Percentiles rank a stretch among this genome's conserved stretches.
Conservation (phyloP, 108 stramenopile species). For the Cyclotella cryptica region DNA sequence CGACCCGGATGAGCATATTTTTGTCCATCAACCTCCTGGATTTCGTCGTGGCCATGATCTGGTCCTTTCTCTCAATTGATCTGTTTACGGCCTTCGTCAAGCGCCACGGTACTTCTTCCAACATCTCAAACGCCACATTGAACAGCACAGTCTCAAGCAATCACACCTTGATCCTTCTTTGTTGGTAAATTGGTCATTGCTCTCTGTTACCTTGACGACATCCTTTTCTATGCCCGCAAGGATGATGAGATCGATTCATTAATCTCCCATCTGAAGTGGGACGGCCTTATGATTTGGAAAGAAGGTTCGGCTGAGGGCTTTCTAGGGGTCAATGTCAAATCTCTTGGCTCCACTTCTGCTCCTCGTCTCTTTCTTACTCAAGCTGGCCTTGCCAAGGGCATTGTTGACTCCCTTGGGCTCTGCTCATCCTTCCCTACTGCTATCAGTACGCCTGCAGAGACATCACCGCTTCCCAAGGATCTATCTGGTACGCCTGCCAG, state of each 20-base stretch:
- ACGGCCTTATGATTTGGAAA: not conserved
- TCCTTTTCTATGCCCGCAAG: too few species aligned
- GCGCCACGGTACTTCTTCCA: too few species aligned
- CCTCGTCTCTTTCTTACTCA: too few species aligned
- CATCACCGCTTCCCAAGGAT: conserved; percentile 16
- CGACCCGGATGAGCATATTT: too few species aligned
- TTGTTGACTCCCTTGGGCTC: not conserved
- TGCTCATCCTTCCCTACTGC: not conserved
- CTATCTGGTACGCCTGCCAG: conserved; percentile 7
- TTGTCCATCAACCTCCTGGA: too few species aligned
- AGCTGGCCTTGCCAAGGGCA: too few species aligned
- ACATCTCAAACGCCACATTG: conserved; percentile 24
- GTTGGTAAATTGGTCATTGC: conserved; percentile 19
- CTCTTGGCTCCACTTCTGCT: too few species aligned
- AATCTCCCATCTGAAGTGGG: too few species aligned
- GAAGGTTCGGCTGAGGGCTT: conserved; percentile 24
- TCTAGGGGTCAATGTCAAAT: conserved; percentile 29
- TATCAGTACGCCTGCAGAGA: not conserved
- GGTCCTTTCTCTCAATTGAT: conserved; percentile 28
- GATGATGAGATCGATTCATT: not conserved
- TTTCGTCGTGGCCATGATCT: too few species aligned
- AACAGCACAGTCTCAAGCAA: conserved; percentile 19
- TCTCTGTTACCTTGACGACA: conserved; percentile 8
- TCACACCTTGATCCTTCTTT: conserved; percentile 51
- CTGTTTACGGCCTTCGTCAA: conserved; percentile 43